phyloP scores from a whole-genome alignment of 495 filamentous ascomycete genomes.

The Stereocaulon alpinum region DNA sequence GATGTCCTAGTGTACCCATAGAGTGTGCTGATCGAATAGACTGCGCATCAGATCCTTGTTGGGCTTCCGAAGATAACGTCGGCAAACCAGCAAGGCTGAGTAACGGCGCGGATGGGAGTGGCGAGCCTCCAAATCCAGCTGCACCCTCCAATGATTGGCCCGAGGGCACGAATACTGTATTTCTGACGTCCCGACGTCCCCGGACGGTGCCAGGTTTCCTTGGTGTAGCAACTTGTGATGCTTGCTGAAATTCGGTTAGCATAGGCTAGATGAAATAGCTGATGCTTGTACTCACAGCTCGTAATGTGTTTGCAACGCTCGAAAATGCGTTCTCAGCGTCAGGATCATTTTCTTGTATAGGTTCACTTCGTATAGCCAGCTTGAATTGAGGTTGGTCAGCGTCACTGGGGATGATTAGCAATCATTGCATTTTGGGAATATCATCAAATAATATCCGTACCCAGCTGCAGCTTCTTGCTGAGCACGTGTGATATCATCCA shows the following conservation, averaged over 20 bases:
- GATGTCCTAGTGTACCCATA: slow-evolving; percentile 47
- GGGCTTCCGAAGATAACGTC: slow-evolving; percentile 35
- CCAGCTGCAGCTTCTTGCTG: slow-evolving; percentile 62
- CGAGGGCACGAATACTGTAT: slow-evolving; percentile 69
- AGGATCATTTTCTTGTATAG: slow-evolving; percentile 76
- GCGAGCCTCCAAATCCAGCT: slow-evolving; percentile 20
- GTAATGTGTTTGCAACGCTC: slow-evolving; percentile 80
- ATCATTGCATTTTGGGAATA: slow-evolving; percentile 3
- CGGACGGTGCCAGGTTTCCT: slow-evolving; percentile 68
- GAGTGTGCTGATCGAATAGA: slow-evolving; percentile 87
- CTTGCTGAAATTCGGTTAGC: slow-evolving; percentile 34
- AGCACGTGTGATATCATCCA: slow-evolving; percentile 77
- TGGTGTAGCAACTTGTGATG: slow-evolving; percentile 46
- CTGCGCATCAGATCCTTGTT: slow-evolving; percentile 70
- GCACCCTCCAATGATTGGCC: slow-evolving; percentile 29
- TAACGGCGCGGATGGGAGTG: slow-evolving; percentile 31
- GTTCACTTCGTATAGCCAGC: slow-evolving; percentile 82
- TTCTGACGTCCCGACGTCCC: slow-evolving; percentile 83
- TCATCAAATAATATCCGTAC: slow-evolving; percentile 20
- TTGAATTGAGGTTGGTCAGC: slow-evolving; percentile 69
- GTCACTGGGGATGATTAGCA: slow-evolving; percentile 28
- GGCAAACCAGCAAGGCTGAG: slow-evolving; percentile 32
- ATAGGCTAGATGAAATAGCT: background rate
- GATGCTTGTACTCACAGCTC: slow-evolving; percentile 40
- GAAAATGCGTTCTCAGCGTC: slow-evolving; percentile 83